A percentile compares a stretch with the other conserved stretches of the same genome.
Evolutionary conservation across 2,329 filamentous ascomycete genomes (phyloP).

Genomic region (Alternaria brassicicola): DNA sequence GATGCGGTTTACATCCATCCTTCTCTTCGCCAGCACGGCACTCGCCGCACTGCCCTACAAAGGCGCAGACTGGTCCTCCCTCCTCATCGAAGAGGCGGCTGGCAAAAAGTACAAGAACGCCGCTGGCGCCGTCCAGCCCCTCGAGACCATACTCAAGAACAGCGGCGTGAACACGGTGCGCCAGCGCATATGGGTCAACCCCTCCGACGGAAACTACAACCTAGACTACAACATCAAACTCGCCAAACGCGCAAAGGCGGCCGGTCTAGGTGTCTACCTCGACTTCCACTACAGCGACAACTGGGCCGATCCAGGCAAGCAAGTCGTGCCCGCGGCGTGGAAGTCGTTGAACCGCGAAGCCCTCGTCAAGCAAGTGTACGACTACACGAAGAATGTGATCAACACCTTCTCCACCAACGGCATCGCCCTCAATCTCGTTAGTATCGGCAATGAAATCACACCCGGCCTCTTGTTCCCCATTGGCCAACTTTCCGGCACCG

Average conservation of each 20-base stretch:
- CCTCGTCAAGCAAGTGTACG: slow-evolving; percentile 68
- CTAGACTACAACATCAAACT: slow-evolving; percentile 72
- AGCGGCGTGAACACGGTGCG: slow-evolving; percentile 72
- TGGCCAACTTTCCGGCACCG: slow-evolving; percentile 60
- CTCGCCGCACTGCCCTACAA: slow-evolving; percentile 64
- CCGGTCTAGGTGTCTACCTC: slow-evolving; percentile 65
- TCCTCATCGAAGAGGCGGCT: slow-evolving; percentile 65
- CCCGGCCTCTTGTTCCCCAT: slow-evolving; percentile 70
- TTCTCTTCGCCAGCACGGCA: slow-evolving; percentile 30
- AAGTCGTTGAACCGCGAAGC: slow-evolving; percentile 61
- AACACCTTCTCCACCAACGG: slow-evolving; percentile 64
- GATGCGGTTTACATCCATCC: slow-evolving; percentile 38
- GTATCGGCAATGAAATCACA: slow-evolving; percentile 76
- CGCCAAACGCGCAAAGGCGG: slow-evolving; percentile 68
- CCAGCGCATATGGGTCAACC: slow-evolving; percentile 74
- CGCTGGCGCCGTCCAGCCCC: slow-evolving; percentile 58
- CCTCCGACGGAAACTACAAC: slow-evolving; percentile 66
- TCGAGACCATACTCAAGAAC: slow-evolving; percentile 67
- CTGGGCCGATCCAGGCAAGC: slow-evolving; percentile 72
- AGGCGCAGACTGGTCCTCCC: slow-evolving; percentile 74
- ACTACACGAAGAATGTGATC: slow-evolving; percentile 69
- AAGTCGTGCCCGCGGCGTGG: slow-evolving; percentile 69
- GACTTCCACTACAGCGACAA: slow-evolving; percentile 72
- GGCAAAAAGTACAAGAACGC: slow-evolving; percentile 67
- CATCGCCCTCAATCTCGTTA: slow-evolving; percentile 66